These are phyloP conservation scores for Colletotrichum paranaense DNA, from an alignment of 2,329 filamentous ascomycete genomes.

Conservation along the genomic window DNA sequence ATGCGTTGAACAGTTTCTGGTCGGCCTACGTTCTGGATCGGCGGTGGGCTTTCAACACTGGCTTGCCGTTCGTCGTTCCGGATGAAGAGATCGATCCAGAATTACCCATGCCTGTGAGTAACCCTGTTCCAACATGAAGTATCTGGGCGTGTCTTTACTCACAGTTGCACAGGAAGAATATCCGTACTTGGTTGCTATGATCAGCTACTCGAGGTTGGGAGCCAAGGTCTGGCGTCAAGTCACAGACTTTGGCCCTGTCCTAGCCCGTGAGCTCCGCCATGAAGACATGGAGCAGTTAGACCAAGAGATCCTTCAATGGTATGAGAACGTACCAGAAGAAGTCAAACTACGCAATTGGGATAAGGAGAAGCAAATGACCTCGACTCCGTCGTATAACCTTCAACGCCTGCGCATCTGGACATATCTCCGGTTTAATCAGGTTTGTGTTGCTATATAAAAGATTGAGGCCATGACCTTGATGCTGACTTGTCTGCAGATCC, in stretches of 20 bases:
- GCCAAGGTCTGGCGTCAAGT: conserved; percentile 90
- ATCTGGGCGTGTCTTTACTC: conserved; percentile 21
- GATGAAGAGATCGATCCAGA: conserved; percentile 87
- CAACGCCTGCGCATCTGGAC: conserved; percentile 84
- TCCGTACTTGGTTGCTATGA: conserved; percentile 86
- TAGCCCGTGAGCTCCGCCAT: conserved; percentile 73
- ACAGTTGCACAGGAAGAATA: conserved; percentile 55
- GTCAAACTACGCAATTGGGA: conserved; percentile 70
- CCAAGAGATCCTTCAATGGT: conserved; percentile 88
- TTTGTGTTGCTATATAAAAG: conserved; percentile 38
- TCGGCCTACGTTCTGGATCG: conserved; percentile 86
- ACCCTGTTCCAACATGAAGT: not conserved
- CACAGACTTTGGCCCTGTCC: conserved; percentile 71
- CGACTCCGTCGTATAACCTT: conserved; percentile 71
- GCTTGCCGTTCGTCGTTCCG: conserved; percentile 85
- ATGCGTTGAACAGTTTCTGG: conserved; percentile 84
- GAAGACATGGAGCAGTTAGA: conserved; percentile 86
- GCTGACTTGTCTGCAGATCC: conserved; percentile 61
- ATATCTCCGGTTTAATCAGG: conserved; percentile 87
- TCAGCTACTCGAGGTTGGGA: conserved; percentile 83
- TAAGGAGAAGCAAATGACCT: conserved; percentile 62
- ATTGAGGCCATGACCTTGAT: too few species aligned
- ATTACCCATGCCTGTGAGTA: conserved; percentile 80
- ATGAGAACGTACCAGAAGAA: conserved; percentile 76
- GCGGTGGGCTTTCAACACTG: conserved; percentile 90